phyloP scores from a whole-genome alignment of 83 land plant genomes.

The Isoetes engelmannii region DNA sequence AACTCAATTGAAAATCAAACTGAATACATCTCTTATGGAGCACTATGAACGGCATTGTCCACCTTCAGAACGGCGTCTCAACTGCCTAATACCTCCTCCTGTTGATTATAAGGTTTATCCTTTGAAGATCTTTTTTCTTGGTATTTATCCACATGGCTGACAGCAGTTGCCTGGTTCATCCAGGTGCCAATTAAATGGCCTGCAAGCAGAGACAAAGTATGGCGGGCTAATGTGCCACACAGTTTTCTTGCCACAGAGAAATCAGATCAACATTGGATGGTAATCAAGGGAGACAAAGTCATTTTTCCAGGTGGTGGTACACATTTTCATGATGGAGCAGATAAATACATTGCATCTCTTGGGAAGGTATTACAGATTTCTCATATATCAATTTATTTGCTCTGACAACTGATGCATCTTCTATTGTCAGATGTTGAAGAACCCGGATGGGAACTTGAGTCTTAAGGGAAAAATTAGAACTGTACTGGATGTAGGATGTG shows the following conservation, averaged over 20 bases:
- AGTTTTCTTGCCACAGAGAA: constrained; percentile 84
- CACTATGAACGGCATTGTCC: constrained; percentile 46
- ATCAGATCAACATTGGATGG: constrained; percentile 96
- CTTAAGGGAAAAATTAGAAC: constrained; percentile 69
- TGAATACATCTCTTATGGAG: constrained; percentile 37
- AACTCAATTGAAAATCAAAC: constrained; percentile 29
- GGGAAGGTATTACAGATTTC: constrained; percentile 48
- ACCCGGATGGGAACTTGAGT: constrained; percentile 59
- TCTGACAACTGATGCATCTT: background rate
- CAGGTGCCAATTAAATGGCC: constrained; percentile 93
- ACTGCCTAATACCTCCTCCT: constrained; percentile 39
- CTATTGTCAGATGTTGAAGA: constrained; percentile 66
- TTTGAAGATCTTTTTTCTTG: background rate
- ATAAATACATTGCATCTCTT: constrained; percentile 72
- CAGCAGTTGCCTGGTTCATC: constrained; percentile 11
- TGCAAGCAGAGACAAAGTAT: constrained; percentile 86
- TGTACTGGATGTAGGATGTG: constrained; percentile 92
- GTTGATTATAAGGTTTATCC: constrained; percentile 32
- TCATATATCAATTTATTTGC: background rate
- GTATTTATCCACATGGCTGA: background rate
- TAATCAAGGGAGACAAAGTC: constrained; percentile 77
- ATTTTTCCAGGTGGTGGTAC: constrained; percentile 97
- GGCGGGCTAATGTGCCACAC: constrained; percentile 93
- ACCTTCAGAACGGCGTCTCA: constrained; percentile 29
- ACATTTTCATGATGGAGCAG: constrained; percentile 91